Percentiles rank a stretch among this genome's conserved stretches.
These are phyloP conservation scores for Alloascoidea africana DNA, from an alignment of 805 yeast species.

Conservation along the genomic window DNA sequence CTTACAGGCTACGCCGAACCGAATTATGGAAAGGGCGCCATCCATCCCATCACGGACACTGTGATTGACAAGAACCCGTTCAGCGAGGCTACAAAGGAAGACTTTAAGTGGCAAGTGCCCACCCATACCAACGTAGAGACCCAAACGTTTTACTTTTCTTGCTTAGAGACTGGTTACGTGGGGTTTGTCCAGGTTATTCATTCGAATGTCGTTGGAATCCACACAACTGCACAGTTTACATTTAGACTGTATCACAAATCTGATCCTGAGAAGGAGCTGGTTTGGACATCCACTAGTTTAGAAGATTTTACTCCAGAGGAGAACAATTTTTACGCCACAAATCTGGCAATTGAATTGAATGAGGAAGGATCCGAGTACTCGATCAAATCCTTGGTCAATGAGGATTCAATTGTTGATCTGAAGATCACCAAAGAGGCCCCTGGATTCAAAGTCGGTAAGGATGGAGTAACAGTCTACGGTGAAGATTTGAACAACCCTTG, in stretches of 20 bases:
- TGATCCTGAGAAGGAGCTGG: conserved; percentile 30
- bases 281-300: conserved; percentile 89
- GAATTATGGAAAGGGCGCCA: conserved; percentile 85
- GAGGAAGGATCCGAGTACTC: conserved; percentile 35
- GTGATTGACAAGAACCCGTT: conserved; percentile 43
- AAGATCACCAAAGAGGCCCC: conserved; percentile 44
- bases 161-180: conserved; percentile 40
- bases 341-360: conserved; percentile 44
- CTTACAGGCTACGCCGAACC: conserved; percentile 97
- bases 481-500: conserved; percentile 75
- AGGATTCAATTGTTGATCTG: conserved; percentile 59
- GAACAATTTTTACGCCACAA: conserved; percentile 65
- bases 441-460: conserved; percentile 81
- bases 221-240: conserved; percentile 87
- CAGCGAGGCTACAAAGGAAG: conserved; percentile 43
- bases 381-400: conserved; percentile 50
- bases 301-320: conserved; percentile 66
- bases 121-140: conserved; percentile 87
- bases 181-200: conserved; percentile 94
- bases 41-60: conserved; percentile 63
- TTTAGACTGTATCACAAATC: conserved; percentile 56
- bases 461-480: conserved; percentile 81
- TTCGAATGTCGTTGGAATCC: conserved; percentile 79
- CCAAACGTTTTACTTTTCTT: conserved; percentile 76
- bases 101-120: conserved; percentile 65